Evolutionary conservation across 441 rosid genomes (phyloP), one percentile per base, ranked within the genome.

Genomic region (Brassica hybrid): DNA sequence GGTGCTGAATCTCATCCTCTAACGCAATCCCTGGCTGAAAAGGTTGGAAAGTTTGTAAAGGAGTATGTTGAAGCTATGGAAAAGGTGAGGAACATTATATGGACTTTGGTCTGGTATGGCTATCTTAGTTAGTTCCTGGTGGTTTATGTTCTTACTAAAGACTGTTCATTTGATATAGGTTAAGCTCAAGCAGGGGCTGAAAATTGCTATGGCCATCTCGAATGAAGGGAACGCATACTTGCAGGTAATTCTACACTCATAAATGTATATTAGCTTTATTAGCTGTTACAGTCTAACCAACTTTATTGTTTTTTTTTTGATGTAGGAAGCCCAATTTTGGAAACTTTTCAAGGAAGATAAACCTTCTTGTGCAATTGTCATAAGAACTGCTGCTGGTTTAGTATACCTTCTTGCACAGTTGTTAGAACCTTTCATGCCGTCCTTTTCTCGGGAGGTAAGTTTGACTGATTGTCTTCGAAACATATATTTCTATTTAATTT

Each of bases 351-450:
- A 90, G 76, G 96, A 90, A 79, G 91, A 96, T 71, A 87, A 66
- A 76, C 76, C 80, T 64, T 87, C 92, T 21, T 96, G 99, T 81
- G 85, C 87, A 59, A 79, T 94, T 74, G 98, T 96, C 71, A 85
- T 92, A 86, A 91, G 86, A 86, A 89, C 93, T 58, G 83, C 98
- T 56, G 88, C 82, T 32, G 99, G 99, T 64, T 83, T 96, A 72
- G 97, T 96, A 38, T 85, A 90, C 79, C 82, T 94, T 81, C 94
- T 94, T 9, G 99, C 98, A 50, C 89, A 90, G 67, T 80, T 96
- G 59, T 74, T 94, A 69, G 98, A 96, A 82, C 99, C 99, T 62
- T 96, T 92, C 82, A 92, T 96, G 87, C 99, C 99, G 17, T 92
- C 99, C 7, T 90, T 96, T 80, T 89, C 97, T 72, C 63, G 86